Percentiles rank a stretch among this genome's conserved stretches.
Conservation (phyloP, 2,329 filamentous ascomycete genomes). For the Exophiala spinifera region DNA sequence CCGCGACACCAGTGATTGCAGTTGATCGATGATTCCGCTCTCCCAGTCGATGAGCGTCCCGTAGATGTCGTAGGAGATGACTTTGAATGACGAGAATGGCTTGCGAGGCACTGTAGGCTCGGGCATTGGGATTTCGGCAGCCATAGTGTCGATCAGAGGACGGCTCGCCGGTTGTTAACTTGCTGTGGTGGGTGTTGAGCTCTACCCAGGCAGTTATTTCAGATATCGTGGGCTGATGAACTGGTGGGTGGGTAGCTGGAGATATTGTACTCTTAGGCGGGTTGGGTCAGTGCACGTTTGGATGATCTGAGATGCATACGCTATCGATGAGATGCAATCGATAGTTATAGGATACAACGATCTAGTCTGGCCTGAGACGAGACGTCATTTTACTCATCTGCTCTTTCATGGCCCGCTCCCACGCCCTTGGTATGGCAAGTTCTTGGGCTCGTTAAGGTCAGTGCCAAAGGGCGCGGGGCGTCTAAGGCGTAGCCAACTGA, state of each 20-base stretch:
- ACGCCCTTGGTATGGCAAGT: too few species aligned
- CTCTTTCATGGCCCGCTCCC: constrained; percentile 5
- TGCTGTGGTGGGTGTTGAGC: neutral
- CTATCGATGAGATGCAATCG: too few species aligned
- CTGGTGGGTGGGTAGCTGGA: too few species aligned
- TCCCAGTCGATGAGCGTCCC: constrained; percentile 80
- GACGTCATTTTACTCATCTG: neutral
- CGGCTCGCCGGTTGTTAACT: neutral
- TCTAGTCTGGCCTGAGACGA: too few species aligned
- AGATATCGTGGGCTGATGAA: too few species aligned
- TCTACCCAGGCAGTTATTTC: neutral
- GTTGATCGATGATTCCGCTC: constrained; percentile 56
- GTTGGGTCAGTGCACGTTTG: too few species aligned
- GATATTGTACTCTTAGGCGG: too few species aligned
- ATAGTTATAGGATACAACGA: too few species aligned
- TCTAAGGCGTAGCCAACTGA: neutral
- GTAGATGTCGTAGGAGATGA: constrained; percentile 74
- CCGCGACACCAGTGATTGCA: constrained; percentile 36
- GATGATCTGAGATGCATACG: too few species aligned
- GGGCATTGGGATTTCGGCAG: constrained; percentile 16
- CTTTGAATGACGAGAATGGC: constrained; percentile 27
- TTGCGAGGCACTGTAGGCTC: constrained; percentile 19
- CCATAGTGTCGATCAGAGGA: constrained; percentile 2
- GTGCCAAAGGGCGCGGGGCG: constrained; percentile 11
- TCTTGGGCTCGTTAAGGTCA: neutral